These are phyloP conservation scores for Acanthamoeba polyphaga DNA, from an alignment of 208 protist species.

Conservation along the genomic window DNA sequence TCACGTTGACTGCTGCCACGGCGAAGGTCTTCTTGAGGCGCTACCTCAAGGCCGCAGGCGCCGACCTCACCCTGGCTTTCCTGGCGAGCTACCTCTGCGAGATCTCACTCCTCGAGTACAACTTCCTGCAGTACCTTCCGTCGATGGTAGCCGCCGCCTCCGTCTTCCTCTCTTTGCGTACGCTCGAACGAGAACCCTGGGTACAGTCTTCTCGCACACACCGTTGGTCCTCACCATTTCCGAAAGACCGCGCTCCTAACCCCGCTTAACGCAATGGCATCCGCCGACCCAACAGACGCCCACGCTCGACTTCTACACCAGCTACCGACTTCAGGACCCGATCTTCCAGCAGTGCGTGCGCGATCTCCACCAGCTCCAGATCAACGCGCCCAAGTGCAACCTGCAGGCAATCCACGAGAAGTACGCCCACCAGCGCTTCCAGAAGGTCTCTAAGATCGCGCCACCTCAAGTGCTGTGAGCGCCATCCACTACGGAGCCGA, in stretches of 20 bases:
- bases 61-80: conserved; percentile 53
- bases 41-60: conserved; percentile 50
- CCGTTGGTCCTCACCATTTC: no score
- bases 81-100: conserved; percentile 84
- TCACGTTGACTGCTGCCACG: conserved; percentile 36
- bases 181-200: conserved; percentile 53
- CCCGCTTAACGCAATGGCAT: no score
- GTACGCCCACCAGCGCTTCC: conserved; percentile 60
- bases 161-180: conserved; percentile 80
- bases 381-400: conserved; percentile 15
- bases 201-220: background rate
- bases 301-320: conserved; percentile 63
- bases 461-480: conserved; percentile 18
- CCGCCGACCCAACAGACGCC: background rate
- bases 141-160: conserved; percentile 86
- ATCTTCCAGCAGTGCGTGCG: conserved; percentile 66
- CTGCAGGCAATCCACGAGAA: conserved; percentile 66
- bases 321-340: background rate
- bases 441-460: conserved; percentile 47
- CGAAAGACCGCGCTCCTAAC: no score
- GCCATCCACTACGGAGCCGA: background rate
- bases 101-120: conserved; percentile 82
- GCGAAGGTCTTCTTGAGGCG: conserved; percentile 72
- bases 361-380: conserved; percentile 44
- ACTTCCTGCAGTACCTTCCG: conserved; percentile 81